Base-by-base conservation (phyloP, 192 early-diverging fungal species). In the Linnemannia hyalina region DNA sequence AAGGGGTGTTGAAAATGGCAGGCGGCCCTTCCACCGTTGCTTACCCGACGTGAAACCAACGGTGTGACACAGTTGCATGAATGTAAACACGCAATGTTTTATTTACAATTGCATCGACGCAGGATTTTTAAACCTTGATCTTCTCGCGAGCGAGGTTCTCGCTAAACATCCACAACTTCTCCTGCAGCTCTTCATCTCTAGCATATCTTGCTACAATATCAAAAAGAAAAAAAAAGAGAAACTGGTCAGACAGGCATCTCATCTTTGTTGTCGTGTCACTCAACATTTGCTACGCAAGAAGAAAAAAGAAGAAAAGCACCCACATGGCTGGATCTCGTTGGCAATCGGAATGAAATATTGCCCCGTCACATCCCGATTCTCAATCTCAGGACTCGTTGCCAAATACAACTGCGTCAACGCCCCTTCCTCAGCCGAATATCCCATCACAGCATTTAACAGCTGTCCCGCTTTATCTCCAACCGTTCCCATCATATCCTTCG, bases 371-470 rank as follows among this genome's bases (percentile, higher is more conserved):
- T 90, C 84, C 57, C 83, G 78, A n/a, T 89, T 46, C 74, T 89
- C 85, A 36, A 91, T 70, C 74, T 92, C 88, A 38, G 90, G 89
- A 38, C 89, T 90, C 8, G 88, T 90, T 5, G 91, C 89, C n/a
- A 81, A 22, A 55, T 91, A 92, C n/a, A 90, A 44, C 68, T 88
- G 90, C 16, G 90, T 90, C 47, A 90, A 73, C 3, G 87, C 80
- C 26, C 88, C 91, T 57, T 83, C 73, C 35, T 88, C 87, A 29
- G 88, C 68, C 0, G 15, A 75, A 29, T 78, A 73, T 3, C 55
- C 72, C 44, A 86, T 32, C 15, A 57, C 40, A 60, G 71, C 8
- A 18, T 38, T 38, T 4, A 52, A 52, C 36, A 78, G 1, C 4
- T 8, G 42, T 41, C 9, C 41, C 54, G 22, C 0, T 70, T 47